These are phyloP conservation scores for Anacardium occidentale DNA, from an alignment of 345 rosid genomes.

Conservation along the genomic window DNA sequence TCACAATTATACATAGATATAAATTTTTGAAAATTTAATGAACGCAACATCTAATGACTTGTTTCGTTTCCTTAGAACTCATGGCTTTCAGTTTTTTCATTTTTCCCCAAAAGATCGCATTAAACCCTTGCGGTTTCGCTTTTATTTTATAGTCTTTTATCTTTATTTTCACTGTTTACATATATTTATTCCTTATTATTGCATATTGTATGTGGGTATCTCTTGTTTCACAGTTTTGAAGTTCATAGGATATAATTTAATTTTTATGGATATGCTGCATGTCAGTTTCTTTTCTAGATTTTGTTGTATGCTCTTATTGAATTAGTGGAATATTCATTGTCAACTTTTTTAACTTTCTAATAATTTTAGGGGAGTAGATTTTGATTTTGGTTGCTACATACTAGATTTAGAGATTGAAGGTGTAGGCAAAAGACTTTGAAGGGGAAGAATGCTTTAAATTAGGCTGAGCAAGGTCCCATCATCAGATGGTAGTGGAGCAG, in stretches of 20 bases:
- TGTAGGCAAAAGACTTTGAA: background rate
- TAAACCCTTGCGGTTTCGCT: background rate
- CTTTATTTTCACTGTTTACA: background rate
- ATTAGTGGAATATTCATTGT: background rate
- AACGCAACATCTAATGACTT: background rate
- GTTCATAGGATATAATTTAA: background rate
- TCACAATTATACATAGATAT: no score
- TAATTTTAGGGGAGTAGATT: background rate
- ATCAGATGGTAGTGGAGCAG: constrained; percentile 47
- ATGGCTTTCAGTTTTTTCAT: background rate
- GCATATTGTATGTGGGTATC: background rate
- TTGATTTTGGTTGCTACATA: constrained; percentile 1
- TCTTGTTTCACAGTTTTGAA: background rate
- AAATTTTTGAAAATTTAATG: background rate
- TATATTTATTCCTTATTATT: background rate
- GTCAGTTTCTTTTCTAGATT: background rate
- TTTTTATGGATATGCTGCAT: background rate
- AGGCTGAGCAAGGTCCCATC: constrained; percentile 65
- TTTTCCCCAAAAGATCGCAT: background rate
- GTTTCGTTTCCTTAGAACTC: background rate
- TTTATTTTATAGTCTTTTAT: no score
- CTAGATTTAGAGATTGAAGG: background rate
- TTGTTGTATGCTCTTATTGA: no score
- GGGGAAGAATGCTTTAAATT: constrained; percentile 69
- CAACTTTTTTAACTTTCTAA: background rate